phyloP scores from a whole-genome alignment of 140 eudicot genomes.

The Stevia rebaudiana region DNA sequence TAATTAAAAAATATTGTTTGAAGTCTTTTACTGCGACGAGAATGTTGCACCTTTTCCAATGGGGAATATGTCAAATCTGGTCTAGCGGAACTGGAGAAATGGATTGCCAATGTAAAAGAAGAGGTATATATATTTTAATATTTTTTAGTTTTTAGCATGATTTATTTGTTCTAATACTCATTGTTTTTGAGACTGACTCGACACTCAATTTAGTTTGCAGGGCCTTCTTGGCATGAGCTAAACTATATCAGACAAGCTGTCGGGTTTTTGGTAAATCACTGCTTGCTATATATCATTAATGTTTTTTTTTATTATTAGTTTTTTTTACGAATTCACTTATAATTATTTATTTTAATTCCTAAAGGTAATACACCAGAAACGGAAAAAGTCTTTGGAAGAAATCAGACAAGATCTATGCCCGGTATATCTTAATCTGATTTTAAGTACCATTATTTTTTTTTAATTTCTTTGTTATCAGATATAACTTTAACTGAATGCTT shows the following conservation, averaged over 20 bases:
- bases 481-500: constrained; percentile 1
- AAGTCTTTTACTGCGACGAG: constrained; percentile 93
- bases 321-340: constrained; percentile 15
- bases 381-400: constrained; percentile 90
- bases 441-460: background rate
- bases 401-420: constrained; percentile 97
- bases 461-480: background rate
- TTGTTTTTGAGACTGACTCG: constrained; percentile 15
- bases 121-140: constrained; percentile 42
- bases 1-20: constrained; percentile 7
- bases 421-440: constrained; percentile 40
- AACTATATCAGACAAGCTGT: constrained; percentile 97
- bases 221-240: constrained; percentile 98
- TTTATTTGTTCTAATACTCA: background rate
- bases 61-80: constrained; percentile 99
- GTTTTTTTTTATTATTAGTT: too few relatives aligned
- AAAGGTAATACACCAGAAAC: constrained; percentile 94
- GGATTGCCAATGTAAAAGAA: constrained; percentile 82
- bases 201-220: constrained; percentile 66
- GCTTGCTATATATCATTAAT: too few relatives aligned
- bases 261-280: constrained; percentile 75
- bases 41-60: constrained; percentile 96
- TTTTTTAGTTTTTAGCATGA: background rate
- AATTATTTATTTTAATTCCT: background rate
- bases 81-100: constrained; percentile 89